Evolutionary conservation across 495 filamentous ascomycete genomes (phyloP).

Genomic region (Clohesyomyces aquaticus): DNA sequence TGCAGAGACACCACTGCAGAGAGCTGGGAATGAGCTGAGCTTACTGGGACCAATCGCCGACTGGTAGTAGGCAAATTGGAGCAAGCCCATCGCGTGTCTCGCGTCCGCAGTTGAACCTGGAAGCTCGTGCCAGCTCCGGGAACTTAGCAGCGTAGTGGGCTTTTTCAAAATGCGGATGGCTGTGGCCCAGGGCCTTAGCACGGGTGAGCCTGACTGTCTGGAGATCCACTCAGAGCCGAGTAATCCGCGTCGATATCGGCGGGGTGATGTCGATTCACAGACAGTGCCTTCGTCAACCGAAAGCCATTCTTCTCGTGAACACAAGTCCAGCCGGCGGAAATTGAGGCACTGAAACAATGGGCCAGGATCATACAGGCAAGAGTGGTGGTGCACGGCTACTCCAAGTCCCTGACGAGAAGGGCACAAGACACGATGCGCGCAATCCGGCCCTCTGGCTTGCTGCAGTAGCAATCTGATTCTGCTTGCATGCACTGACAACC

Average conservation of each 20-base stretch:
- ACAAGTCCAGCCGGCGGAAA: conserved; percentile 10
- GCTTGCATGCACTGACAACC: too few species aligned
- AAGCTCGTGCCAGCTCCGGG: not conserved
- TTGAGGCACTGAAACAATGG: conserved; percentile 10
- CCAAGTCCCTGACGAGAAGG: not conserved
- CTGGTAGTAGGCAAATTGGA: not conserved
- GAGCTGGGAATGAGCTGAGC: conserved; percentile 7
- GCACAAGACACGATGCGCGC: not conserved
- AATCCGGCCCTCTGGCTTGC: not conserved
- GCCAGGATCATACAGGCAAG: not conserved
- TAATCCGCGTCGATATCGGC: too few species aligned
- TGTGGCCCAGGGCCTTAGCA: not conserved
- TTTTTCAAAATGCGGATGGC: conserved; percentile 8
- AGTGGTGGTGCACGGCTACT: not conserved
- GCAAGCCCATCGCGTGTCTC: conserved; percentile 21
- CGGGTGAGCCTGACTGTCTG: too few species aligned
- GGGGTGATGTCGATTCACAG: not conserved
- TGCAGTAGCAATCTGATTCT: not conserved
- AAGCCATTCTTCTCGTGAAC: not conserved
- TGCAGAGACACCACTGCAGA: conserved; percentile 8
- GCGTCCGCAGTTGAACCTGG: not conserved
- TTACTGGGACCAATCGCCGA: conserved; percentile 18
- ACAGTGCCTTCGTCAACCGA: conserved; percentile 5
- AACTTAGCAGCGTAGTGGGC: not conserved
- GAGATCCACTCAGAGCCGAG: too few species aligned